These are phyloP conservation scores for Fusarium fracticaudum DNA, from an alignment of 2,329 filamentous ascomycete species.

Conservation along the genomic window DNA sequence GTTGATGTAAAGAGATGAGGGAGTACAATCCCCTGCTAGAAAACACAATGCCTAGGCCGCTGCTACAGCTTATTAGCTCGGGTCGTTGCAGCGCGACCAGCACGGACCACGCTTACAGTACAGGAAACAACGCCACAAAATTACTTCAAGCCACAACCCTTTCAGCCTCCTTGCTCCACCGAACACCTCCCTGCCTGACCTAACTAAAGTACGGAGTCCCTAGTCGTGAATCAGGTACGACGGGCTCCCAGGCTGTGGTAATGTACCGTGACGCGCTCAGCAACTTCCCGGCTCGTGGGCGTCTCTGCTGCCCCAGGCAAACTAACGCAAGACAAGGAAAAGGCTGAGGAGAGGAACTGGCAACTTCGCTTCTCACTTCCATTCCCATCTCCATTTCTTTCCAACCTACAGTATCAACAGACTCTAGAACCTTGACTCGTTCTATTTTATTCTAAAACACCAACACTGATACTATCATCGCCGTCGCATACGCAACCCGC, in stretches of 20 bases:
- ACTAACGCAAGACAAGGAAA: constrained; percentile 32
- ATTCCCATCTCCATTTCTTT: constrained; percentile 20
- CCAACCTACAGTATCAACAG: not conserved
- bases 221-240: constrained; percentile 20
- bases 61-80: constrained; percentile 28
- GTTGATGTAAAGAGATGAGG: constrained; percentile 46
- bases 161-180: constrained; percentile 7
- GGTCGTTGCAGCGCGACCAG: constrained; percentile 39
- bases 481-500: constrained; percentile 20
- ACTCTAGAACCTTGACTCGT: constrained; percentile 3
- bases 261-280: constrained; percentile 42
- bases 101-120: constrained; percentile 9
- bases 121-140: constrained; percentile 13
- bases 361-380: constrained; percentile 34
- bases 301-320: constrained; percentile 34
- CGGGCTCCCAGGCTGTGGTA: constrained; percentile 16
- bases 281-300: constrained; percentile 34
- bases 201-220: not conserved
- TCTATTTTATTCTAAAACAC: not conserved
- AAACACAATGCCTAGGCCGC: constrained; percentile 33
- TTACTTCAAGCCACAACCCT: constrained; percentile 21
- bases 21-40: constrained; percentile 30
- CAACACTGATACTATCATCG: constrained; percentile 20
- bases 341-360: constrained; percentile 24
- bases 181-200: constrained; percentile 1